Evolutionary conservation across 768 basidiomycete species (phyloP).

Genomic region (Suillus sp.): DNA sequence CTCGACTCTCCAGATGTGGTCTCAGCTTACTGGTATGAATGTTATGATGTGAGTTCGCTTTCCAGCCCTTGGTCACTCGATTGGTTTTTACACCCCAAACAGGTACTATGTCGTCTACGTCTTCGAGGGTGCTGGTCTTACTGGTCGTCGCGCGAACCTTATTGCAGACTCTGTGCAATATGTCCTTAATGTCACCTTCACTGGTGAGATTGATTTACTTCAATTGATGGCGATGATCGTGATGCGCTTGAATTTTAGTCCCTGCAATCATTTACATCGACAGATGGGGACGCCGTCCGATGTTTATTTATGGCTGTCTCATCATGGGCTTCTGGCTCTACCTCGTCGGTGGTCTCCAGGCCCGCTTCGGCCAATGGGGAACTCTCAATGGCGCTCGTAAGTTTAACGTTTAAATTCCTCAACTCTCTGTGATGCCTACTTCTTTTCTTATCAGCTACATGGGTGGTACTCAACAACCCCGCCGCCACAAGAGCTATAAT

Average conservation of each 20-base stretch:
- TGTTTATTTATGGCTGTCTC: conserved; percentile 64
- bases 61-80: not conserved
- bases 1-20: conserved; percentile 77
- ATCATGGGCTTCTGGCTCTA: conserved; percentile 78
- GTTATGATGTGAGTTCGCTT: conserved; percentile 65
- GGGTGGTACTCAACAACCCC: conserved; percentile 62
- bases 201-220: conserved; percentile 25
- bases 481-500: conserved; percentile 69
- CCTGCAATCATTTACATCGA: conserved; percentile 68
- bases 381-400: conserved; percentile 39
- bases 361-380: conserved; percentile 65
- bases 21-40: conserved; percentile 76
- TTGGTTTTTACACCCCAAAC: conserved; percentile 1
- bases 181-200: conserved; percentile 43
- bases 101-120: conserved; percentile 56
- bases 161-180: conserved; percentile 73
- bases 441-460: conserved; percentile 35
- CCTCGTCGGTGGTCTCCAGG: conserved; percentile 78
- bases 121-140: conserved; percentile 77
- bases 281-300: conserved; percentile 77
- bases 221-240: not conserved
- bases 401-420: conserved; percentile 1
- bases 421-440: not conserved
- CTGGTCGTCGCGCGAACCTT: conserved; percentile 70
- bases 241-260: conserved; percentile 19